Percentiles rank a stretch among this genome's conserved stretches.
Evolutionary conservation across 169 alveolate species (phyloP).

Genomic region (Plasmodium sp.): DNA sequence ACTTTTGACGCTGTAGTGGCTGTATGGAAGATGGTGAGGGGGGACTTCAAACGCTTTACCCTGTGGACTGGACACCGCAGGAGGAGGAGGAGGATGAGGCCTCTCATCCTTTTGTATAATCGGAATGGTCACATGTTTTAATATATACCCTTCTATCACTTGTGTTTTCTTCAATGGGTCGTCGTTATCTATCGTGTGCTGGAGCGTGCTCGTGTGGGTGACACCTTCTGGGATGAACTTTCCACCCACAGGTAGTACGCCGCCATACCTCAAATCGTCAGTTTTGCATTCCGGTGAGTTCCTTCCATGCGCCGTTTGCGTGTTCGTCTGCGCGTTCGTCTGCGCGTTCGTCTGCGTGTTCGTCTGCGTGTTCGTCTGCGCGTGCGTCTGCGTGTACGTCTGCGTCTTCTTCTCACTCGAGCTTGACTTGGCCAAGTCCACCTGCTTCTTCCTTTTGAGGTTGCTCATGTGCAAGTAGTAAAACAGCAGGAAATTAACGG

Average conservation of each 20-base stretch:
- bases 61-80: neutral
- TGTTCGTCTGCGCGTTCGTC: too few relatives aligned
- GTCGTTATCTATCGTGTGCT: neutral
- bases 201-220: neutral
- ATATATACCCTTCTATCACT: conserved; percentile 13
- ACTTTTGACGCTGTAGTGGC: conserved; percentile 11
- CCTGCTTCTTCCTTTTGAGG: neutral
- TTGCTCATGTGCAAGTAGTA: conserved; percentile 3
- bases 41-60: neutral
- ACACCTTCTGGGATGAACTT: neutral
- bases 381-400: too few relatives aligned
- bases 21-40: neutral
- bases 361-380: too few relatives aligned
- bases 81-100: neutral
- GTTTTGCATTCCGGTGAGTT: neutral
- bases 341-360: neutral
- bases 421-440: neutral
- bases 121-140: conserved; percentile 27
- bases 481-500: conserved; percentile 16
- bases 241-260: neutral
- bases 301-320: neutral
- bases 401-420: neutral
- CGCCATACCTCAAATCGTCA: neutral
- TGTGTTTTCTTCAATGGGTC: neutral
- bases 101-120: conserved; percentile 40